phyloP scores from a whole-genome alignment of 192 early-diverging fungal species.

The Podila minutissima region DNA sequence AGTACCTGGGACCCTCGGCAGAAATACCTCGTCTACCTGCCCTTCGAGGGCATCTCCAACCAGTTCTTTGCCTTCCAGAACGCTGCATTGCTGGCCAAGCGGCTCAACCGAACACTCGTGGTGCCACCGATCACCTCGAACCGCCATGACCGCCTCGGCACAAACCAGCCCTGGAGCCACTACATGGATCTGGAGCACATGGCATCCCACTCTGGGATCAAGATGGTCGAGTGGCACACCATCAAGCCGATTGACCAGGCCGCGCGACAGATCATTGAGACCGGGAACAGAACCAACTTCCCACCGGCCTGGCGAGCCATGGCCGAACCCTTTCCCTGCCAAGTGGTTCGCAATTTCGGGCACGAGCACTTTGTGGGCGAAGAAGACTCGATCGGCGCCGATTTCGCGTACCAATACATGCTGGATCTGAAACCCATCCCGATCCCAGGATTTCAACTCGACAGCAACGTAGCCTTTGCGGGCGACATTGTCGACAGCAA shows the following conservation, averaged over 20 bases:
- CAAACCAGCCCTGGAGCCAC: constrained; percentile 36
- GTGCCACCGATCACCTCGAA: constrained; percentile 43
- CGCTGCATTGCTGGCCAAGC: constrained; percentile 28
- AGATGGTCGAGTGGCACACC: constrained; percentile 27
- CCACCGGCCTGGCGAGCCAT: constrained; percentile 8
- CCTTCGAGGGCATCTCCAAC: constrained; percentile 41
- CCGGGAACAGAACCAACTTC: constrained; percentile 9
- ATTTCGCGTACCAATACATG: constrained; percentile 35
- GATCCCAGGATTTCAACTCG: constrained; percentile 10
- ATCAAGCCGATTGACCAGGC: constrained; percentile 16
- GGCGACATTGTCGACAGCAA: constrained; percentile 33
- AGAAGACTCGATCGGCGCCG: constrained; percentile 40
- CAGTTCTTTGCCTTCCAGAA: constrained; percentile 40
- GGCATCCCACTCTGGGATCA: constrained; percentile 13
- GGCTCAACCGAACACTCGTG: constrained; percentile 37
- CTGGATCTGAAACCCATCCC: constrained; percentile 22
- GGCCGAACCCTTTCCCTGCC: constrained; percentile 27
- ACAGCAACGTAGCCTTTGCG: constrained; percentile 2
- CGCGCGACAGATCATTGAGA: constrained; percentile 4
- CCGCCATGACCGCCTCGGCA: constrained; percentile 34
- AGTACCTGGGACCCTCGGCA: constrained; percentile 18
- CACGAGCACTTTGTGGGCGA: constrained; percentile 28
- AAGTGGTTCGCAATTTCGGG: constrained; percentile 31
- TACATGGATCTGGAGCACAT: constrained; percentile 44
- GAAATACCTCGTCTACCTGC: constrained; percentile 22